phyloP scores from a whole-genome alignment of 83 land plant genomes.

The Thuja plicata region DNA sequence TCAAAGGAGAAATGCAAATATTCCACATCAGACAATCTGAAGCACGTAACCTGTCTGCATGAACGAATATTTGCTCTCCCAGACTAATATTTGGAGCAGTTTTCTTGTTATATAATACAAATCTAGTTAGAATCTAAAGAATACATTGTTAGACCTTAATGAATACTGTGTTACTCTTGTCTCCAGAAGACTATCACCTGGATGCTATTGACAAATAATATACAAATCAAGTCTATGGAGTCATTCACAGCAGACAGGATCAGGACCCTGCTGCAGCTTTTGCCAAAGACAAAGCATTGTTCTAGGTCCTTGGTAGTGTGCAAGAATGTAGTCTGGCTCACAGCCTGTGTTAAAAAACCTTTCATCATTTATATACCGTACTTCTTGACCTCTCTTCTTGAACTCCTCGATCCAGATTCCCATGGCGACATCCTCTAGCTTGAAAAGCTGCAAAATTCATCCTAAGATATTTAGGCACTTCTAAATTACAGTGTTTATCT shows the following conservation, averaged over 20 bases:
- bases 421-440: constrained; percentile 80
- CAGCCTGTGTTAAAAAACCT: constrained; percentile 57
- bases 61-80: constrained; percentile 2
- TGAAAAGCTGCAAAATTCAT: constrained; percentile 55
- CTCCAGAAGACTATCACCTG: constrained; percentile 10
- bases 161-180: constrained; percentile 3
- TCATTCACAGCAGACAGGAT: constrained; percentile 76
- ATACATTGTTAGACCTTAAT: neutral
- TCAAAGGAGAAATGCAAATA: neutral
- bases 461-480: neutral
- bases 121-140: constrained; percentile 12
- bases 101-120: constrained; percentile 2
- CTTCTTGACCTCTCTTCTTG: constrained; percentile 34
- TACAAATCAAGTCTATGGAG: neutral
- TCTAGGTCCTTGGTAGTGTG: constrained; percentile 81
- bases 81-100: neutral
- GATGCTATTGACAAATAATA: constrained; percentile 13
- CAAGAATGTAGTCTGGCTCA: constrained; percentile 60
- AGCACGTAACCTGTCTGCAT: neutral
- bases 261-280: constrained; percentile 50
- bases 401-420: constrained; percentile 70
- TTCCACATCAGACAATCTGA: constrained; percentile 6
- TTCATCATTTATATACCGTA: constrained; percentile 44
- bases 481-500: neutral
- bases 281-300: constrained; percentile 82